These are phyloP conservation scores for Rhizopogon salebrosus DNA, from an alignment of 768 basidiomycete genomes.

Conservation along the genomic window DNA sequence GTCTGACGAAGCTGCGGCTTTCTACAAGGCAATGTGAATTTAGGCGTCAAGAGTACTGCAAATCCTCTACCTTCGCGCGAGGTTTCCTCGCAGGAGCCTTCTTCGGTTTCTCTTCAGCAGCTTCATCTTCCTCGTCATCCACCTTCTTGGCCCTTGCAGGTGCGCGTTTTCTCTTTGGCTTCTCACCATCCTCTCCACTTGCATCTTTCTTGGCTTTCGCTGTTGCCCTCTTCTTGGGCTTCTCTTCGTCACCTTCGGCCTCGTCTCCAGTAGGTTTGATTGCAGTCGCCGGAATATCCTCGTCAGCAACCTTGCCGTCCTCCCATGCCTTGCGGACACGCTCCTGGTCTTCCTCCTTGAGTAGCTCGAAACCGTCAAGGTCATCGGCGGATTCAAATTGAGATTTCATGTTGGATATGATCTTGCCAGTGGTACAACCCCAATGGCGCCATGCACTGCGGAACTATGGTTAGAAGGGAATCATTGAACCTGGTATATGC, in stretches of 20 bases:
- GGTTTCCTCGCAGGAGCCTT: slow-evolving; percentile 30
- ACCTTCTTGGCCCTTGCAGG: slow-evolving; percentile 24
- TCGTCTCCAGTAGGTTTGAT: slow-evolving; percentile 49
- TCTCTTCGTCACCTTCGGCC: slow-evolving; percentile 42
- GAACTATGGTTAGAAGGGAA: background rate
- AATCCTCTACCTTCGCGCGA: slow-evolving; percentile 26
- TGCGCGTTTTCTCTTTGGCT: slow-evolving; percentile 31
- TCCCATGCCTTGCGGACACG: slow-evolving; percentile 71
- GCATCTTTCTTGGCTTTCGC: slow-evolving; percentile 31
- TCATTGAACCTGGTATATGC: background rate
- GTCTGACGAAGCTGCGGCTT: slow-evolving; percentile 19
- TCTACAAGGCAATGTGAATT: slow-evolving; percentile 15
- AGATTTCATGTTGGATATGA: slow-evolving; percentile 68
- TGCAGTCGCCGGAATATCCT: slow-evolving; percentile 76
- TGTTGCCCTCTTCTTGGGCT: slow-evolving; percentile 51
- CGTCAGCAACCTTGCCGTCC: slow-evolving; percentile 72
- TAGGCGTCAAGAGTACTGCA: background rate
- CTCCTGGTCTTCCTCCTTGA: slow-evolving; percentile 63
- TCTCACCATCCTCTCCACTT: slow-evolving; percentile 29
- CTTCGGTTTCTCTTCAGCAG: slow-evolving; percentile 25
- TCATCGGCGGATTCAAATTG: slow-evolving; percentile 55
- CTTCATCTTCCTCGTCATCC: slow-evolving; percentile 32
- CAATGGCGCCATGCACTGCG: slow-evolving; percentile 81
- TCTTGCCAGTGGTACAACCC: slow-evolving; percentile 75
- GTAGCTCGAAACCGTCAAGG: slow-evolving; percentile 81